A percentile compares a stretch with the other conserved stretches of the same genome.
Evolutionary conservation across 306 rosid genomes (phyloP).

Genomic region (Citrullus amarus): DNA sequence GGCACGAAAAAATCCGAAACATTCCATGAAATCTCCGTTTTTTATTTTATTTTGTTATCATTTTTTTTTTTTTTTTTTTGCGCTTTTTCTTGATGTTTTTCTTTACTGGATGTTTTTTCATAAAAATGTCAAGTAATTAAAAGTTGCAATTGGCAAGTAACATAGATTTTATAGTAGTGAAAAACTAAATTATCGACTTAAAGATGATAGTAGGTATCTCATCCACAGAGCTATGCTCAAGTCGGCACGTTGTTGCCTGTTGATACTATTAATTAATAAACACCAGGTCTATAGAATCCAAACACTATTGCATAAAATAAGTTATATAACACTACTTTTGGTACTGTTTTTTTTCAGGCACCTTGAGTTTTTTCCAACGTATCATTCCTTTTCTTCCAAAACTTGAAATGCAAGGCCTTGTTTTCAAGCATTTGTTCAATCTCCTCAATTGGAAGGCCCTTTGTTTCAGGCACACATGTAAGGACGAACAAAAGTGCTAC

Average conservation of each 20-base stretch:
- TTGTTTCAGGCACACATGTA: slow-evolving; percentile 53
- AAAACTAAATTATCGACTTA: no score
- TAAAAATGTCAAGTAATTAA: no score
- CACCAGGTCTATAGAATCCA: background rate
- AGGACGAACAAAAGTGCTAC: slow-evolving; percentile 48
- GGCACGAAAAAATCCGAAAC: no score
- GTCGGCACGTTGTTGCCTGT: background rate
- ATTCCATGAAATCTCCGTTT: no score
- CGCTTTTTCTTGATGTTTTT: no score
- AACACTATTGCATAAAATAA: background rate
- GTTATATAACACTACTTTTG: background rate
- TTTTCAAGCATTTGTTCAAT: slow-evolving; percentile 48
- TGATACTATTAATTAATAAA: no score
- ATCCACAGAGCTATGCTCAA: background rate
- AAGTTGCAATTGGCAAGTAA: no score
- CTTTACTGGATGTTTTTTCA: no score
- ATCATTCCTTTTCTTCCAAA: slow-evolving; percentile 23
- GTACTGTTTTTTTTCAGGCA: background rate
- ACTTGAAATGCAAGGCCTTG: slow-evolving; percentile 29
- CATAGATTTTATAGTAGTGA: no score
- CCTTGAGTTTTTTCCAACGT: background rate
- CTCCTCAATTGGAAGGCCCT: slow-evolving; percentile 55
- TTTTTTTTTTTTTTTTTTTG: no score
- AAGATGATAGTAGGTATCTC: background rate
- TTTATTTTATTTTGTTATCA: no score